phyloP scores from a whole-genome alignment of 257 asterid genomes.

The Hygrophila difformis region DNA sequence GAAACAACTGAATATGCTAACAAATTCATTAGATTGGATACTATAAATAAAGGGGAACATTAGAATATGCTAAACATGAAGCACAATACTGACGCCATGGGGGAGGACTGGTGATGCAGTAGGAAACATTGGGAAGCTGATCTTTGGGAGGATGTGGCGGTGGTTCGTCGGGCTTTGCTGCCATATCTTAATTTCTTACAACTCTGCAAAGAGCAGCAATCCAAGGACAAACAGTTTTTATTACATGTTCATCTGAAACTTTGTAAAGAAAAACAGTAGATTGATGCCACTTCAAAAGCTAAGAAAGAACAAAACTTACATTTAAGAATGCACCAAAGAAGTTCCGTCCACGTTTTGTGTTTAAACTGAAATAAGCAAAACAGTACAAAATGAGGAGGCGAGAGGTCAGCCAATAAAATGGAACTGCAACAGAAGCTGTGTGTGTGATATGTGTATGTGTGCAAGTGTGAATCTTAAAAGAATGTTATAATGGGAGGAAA shows the following conservation, averaged over 20 bases:
- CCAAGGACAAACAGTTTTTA: neutral
- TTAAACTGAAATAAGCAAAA: no score
- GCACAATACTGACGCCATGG: constrained; percentile 88
- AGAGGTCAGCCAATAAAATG: no score
- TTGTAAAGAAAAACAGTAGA: no score
- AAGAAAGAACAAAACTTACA: neutral
- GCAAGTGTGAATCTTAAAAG: neutral
- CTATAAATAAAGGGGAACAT: no score
- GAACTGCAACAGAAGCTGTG: no score
- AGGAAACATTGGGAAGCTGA: constrained; percentile 83
- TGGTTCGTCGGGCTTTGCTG: constrained; percentile 70
- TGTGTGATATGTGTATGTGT: neutral
- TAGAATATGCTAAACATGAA: constrained; percentile 10
- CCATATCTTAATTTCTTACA: constrained; percentile 34
- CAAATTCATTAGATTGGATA: neutral
- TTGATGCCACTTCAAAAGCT: no score
- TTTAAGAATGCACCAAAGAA: no score
- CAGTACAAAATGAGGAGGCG: no score
- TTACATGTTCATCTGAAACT: no score
- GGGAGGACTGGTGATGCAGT: constrained; percentile 97
- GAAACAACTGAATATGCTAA: no score
- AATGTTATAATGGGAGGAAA: constrained; percentile 11
- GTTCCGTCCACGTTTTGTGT: no score
- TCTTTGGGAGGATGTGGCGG: constrained; percentile 89
- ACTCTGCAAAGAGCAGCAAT: constrained; percentile 11